These are phyloP conservation scores for Starmerella tilneyi DNA, from an alignment of 805 yeast species.

Conservation along the genomic window DNA sequence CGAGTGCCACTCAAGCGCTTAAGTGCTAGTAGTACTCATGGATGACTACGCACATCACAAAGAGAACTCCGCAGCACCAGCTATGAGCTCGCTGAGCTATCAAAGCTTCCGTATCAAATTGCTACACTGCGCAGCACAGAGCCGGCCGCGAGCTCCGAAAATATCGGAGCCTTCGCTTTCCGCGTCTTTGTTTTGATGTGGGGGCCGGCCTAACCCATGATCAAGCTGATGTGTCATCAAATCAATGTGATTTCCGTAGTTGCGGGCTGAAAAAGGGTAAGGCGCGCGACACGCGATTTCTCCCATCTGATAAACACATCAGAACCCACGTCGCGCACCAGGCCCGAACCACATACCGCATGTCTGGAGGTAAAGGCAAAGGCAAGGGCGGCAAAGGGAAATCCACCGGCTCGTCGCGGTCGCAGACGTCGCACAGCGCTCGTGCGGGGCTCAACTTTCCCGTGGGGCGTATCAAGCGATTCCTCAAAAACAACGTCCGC, in stretches of 20 bases:
- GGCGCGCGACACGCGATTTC: conserved; percentile 8
- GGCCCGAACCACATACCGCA: conserved; percentile 2
- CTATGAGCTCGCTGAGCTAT: no score
- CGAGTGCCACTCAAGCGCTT: no score
- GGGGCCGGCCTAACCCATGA: conserved; percentile 1
- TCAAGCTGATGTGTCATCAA: neutral
- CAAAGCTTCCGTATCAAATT: no score
- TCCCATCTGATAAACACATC: conserved; percentile 10
- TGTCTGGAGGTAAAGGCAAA: conserved; percentile 42
- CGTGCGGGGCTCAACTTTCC: conserved; percentile 95
- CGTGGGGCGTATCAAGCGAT: conserved; percentile 98
- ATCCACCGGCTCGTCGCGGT: conserved; percentile 33
- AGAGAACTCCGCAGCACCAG: no score
- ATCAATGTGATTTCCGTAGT: neutral
- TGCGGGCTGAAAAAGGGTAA: conserved; percentile 1
- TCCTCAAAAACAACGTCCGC: conserved; percentile 93
- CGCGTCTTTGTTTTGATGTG: neutral
- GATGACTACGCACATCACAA: no score
- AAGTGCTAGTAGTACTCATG: no score
- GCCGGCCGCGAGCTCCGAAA: no score
- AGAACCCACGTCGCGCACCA: conserved; percentile 2
- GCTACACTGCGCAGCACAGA: no score
- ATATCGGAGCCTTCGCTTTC: neutral
- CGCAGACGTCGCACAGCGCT: conserved; percentile 26
- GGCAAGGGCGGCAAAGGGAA: conserved; percentile 96